Conservation (phyloP, 495 filamentous ascomycete genomes). For the Hyaloscypha variabilis region DNA sequence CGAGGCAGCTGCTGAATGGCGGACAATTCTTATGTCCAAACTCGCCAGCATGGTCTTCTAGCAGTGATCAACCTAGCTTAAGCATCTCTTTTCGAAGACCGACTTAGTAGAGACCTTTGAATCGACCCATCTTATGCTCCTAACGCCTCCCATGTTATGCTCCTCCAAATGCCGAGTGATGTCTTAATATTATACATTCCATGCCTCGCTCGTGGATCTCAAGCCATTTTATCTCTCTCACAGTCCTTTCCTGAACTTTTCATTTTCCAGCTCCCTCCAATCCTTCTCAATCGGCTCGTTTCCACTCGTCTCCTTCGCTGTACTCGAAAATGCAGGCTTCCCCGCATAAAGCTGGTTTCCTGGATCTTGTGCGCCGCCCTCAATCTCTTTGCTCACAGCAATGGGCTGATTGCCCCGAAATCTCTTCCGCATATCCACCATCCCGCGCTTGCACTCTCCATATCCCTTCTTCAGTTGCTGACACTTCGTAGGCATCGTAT, state of each 20-base stretch:
- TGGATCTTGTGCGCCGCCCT: conserved; percentile 53
- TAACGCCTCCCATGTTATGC: conserved; percentile 16
- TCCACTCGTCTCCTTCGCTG: conserved; percentile 50
- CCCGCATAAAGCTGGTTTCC: conserved; percentile 80
- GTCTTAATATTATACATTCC: neutral
- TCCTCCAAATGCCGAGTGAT: conserved; percentile 1
- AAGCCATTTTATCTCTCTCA: neutral
- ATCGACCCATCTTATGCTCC: neutral
- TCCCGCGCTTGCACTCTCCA: conserved; percentile 90
- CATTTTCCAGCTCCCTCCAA: conserved; percentile 59
- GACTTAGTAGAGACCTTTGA: neutral
- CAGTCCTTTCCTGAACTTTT: conserved; percentile 44
- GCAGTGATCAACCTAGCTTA: neutral
- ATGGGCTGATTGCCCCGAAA: conserved; percentile 96
- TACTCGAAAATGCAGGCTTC: conserved; percentile 64
- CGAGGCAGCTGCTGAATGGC: too few species aligned
- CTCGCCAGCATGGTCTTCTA: neutral
- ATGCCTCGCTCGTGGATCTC: neutral
- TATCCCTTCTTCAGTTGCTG: conserved; percentile 93
- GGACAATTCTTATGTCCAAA: neutral
- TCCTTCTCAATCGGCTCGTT: conserved; percentile 52
- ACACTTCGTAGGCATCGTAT: conserved; percentile 81
- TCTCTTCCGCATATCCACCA: conserved; percentile 98
- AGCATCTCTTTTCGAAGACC: neutral
- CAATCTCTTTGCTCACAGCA: conserved; percentile 61